Evolutionary conservation across 208 protist genomes (phyloP), one percentile per base, ranked within the genome.

Genomic region (Crithidia thermophila): DNA sequence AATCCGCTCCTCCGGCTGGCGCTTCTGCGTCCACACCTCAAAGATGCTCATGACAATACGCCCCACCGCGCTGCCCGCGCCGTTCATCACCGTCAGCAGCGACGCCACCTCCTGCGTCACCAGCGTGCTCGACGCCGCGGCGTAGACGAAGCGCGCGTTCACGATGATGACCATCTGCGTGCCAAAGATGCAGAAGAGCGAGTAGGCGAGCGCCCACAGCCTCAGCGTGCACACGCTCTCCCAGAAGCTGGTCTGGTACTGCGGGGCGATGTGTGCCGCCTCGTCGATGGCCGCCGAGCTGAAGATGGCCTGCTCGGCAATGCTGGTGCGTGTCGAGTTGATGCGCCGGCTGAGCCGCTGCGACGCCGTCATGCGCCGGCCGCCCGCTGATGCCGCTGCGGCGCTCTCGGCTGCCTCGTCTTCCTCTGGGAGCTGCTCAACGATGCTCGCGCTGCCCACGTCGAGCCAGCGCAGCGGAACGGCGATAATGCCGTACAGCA

Each of bases 61-160:
- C 0, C 85, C 88, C 4, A 84, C 30, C 0, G 81, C 88, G 52
- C 88, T 94, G n/a, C 88, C 88, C 0, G 76, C 76, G 39, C 88
- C 85, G 62, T 84, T 86, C 36, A 91, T 51, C 1, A 90, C 72
- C 0, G 84, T 94, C 28, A 92, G 58, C 10, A 91, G 67, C 11
- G 81, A 78, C 42, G 81, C 78, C 25, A 91, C 65, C 46, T 86
- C 83, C 14, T 65, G 46, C 11, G 49, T 79, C 18, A 77, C 66
- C 10, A 47, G 33, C 14, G 67, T 69, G 16, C 73, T 77, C 1
- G 77, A 74, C n/a, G 91, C 39, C 2, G 89, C 83, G 1, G 67
- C 78, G 64, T 88, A 91, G 42, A 94, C 87, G 43, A 85, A 91
- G 64, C 84, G 76, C n/a, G 86, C 78, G 53, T 93, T 94, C 21